Conservation (phyloP, 768 basidiomycete species). For the Rhodotorula paludigena region DNA sequence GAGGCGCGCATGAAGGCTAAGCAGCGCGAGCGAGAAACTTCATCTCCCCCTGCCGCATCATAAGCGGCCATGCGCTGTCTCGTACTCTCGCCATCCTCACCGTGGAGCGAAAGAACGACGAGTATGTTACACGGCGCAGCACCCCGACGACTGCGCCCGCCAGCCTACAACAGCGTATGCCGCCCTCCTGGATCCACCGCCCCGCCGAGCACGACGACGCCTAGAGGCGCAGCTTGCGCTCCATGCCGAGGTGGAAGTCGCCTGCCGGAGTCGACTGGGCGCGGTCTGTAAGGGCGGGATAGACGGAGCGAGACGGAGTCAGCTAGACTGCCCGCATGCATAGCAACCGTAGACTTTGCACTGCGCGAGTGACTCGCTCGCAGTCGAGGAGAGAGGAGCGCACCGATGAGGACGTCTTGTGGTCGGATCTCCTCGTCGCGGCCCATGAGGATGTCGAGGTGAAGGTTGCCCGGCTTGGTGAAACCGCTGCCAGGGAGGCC, state of each 20-base stretch:
- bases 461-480: constrained; percentile 60
- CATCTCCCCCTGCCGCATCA: neutral
- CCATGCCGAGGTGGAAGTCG: constrained; percentile 65
- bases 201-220: neutral
- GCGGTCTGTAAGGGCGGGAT: constrained; percentile 51
- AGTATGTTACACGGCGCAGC: neutral
- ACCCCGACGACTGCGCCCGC: neutral
- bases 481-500: constrained; percentile 12
- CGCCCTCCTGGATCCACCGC: too few species aligned
- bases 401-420: constrained; percentile 73
- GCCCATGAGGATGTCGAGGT: constrained; percentile 89
- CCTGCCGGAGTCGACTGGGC: constrained; percentile 53
- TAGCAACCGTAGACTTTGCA: too few species aligned
- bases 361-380: too few species aligned
- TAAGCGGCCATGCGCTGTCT: neutral
- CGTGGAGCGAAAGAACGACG: neutral
- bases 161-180: too few species aligned
- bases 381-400: constrained; percentile 44
- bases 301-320: neutral
- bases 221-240: constrained; percentile 53
- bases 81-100: neutral
- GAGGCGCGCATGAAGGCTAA: constrained; percentile 29
- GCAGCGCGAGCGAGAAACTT: constrained; percentile 3
- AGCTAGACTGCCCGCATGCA: neutral
- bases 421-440: constrained; percentile 77